A percentile compares a stretch with the other conserved stretches of the same genome.
Evolutionary conservation across 2,329 filamentous ascomycete genomes (phyloP).

Genomic region (Aureobasidium sp.): DNA sequence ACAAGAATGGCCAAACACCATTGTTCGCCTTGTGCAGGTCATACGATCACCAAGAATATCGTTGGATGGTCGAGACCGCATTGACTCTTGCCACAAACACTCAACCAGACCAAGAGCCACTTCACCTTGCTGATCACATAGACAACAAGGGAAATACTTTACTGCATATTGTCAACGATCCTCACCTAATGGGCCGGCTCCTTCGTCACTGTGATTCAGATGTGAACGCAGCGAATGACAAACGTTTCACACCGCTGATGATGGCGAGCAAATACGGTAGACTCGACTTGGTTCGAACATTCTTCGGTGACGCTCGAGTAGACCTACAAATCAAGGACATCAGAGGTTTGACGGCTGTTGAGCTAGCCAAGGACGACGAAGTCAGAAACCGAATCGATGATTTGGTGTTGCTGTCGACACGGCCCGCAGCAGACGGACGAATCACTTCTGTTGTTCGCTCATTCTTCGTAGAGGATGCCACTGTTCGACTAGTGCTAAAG

Average conservation of each 20-base stretch:
- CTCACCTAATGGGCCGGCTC: constrained; percentile 66
- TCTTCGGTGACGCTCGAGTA: constrained; percentile 82
- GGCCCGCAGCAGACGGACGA: constrained; percentile 64
- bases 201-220: constrained; percentile 86
- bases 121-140: constrained; percentile 88
- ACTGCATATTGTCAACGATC: constrained; percentile 89
- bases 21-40: constrained; percentile 91
- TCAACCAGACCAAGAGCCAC: constrained; percentile 69
- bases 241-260: constrained; percentile 92
- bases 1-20: constrained; percentile 97
- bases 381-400: constrained; percentile 96
- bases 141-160: constrained; percentile 91
- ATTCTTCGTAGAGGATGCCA: constrained; percentile 95
- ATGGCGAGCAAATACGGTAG: constrained; percentile 97
- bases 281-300: constrained; percentile 80
- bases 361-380: constrained; percentile 96
- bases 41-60: constrained; percentile 86
- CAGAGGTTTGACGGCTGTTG: constrained; percentile 85
- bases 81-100: constrained; percentile 64
- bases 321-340: constrained; percentile 78
- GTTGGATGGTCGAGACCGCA: constrained; percentile 77
- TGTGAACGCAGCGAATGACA: constrained; percentile 91
- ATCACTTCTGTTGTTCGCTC: constrained; percentile 90
- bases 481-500: constrained; percentile 86
- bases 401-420: constrained; percentile 72